Percentiles rank a stretch among this genome's conserved stretches.
These are phyloP conservation scores for Mucor racemosus DNA, from an alignment of 371 early-diverging fungal species.

Conservation along the genomic window DNA sequence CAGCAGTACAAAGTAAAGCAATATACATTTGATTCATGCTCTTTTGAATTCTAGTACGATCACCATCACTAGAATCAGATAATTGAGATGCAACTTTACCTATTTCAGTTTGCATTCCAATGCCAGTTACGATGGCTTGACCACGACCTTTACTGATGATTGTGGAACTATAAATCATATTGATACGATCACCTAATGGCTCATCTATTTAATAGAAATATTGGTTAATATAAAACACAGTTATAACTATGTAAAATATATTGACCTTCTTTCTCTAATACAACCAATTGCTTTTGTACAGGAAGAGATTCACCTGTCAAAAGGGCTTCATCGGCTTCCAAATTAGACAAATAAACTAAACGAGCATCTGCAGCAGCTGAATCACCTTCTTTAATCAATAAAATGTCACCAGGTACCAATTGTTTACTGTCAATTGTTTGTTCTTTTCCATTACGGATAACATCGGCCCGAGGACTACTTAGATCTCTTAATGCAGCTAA, in stretches of 20 bases:
- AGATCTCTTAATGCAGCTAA: conserved; percentile 83
- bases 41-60: conserved; percentile 78
- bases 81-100: conserved; percentile 89
- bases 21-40: conserved; percentile 75
- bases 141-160: conserved; percentile 77
- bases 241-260: not conserved
- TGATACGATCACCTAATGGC: conserved; percentile 75
- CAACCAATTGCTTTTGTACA: conserved; percentile 60
- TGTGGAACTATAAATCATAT: conserved; percentile 76
- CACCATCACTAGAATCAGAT: conserved; percentile 56
- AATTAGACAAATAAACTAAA: conserved; percentile 76
- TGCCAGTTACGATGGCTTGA: conserved; percentile 79
- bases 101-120: conserved; percentile 86
- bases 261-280: conserved; percentile 30
- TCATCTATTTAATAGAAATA: conserved; percentile 38
- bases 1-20: conserved; percentile 61
- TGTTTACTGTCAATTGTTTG: conserved; percentile 68
- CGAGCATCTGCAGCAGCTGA: conserved; percentile 88
- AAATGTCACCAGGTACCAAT: conserved; percentile 89
- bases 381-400: conserved; percentile 86
- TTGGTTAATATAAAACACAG: not conserved
- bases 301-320: conserved; percentile 87
- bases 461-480: conserved; percentile 75
- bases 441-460: conserved; percentile 79
- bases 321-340: conserved; percentile 84